phyloP scores from a whole-genome alignment of 208 protist species.

The Trypanosoma cruzi region DNA sequence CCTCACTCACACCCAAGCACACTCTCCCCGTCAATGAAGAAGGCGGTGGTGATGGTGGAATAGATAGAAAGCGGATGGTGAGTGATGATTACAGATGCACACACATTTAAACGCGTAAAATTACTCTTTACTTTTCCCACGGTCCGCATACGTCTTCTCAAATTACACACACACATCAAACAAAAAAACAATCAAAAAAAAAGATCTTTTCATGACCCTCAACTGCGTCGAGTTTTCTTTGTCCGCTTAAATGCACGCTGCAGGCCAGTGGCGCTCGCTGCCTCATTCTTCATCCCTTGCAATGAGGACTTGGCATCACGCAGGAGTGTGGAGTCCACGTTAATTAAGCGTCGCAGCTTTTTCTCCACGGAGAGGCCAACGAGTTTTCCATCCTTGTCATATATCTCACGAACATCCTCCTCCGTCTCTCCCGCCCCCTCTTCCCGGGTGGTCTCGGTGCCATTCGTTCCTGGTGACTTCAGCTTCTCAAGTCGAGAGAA shows the following conservation, averaged over 20 bases:
- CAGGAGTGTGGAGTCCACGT: conserved; percentile 72
- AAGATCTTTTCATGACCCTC: background rate
- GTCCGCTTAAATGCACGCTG: conserved; percentile 80
- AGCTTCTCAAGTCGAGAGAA: conserved; percentile 62
- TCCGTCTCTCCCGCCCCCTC: conserved; percentile 28
- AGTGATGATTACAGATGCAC: background rate
- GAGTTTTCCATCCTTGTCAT: conserved; percentile 70
- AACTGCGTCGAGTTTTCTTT: conserved; percentile 52
- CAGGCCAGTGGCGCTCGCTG: conserved; percentile 39
- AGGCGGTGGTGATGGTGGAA: background rate
- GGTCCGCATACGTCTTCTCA: background rate
- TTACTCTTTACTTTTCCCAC: background rate
- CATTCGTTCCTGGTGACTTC: conserved; percentile 14
- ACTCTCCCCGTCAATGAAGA: background rate
- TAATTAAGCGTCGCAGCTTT: conserved; percentile 47
- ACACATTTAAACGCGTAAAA: conserved; percentile 22
- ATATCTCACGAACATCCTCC: conserved; percentile 58
- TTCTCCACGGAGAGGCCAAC: conserved; percentile 74
- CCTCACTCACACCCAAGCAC: background rate
- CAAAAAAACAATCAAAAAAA: conserved; percentile 7
- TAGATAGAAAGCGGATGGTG: background rate
- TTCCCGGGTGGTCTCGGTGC: background rate
- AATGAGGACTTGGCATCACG: conserved; percentile 62
- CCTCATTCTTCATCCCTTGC: conserved; percentile 32
- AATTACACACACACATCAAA: conserved; percentile 20